Base-by-base conservation (phyloP, 2,329 filamentous ascomycete genomes). In the Ustulina deusta region DNA sequence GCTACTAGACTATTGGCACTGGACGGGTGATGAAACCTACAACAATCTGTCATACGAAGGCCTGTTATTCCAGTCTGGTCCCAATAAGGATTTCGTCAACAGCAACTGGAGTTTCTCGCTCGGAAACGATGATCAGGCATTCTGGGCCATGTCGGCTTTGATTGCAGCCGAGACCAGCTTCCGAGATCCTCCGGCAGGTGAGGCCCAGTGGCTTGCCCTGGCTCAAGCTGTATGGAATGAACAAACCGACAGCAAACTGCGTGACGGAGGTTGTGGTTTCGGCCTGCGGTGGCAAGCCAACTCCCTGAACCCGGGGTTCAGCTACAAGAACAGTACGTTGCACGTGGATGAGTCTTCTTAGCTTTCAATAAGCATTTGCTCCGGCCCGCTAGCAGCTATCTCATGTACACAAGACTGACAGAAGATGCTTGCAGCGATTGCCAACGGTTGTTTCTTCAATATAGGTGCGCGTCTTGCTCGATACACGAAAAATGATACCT, bases 241-340 rank as follows among this genome's bases (percentile, higher is more conserved):
- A 4, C 88, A 91, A 74, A 84, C 84, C 1, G 73, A 76, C 10
- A 74, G 78, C 9, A 83, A 86, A 40, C 82, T 88, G 25, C 89
- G 87, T 83, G 86, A 91, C 71, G 71, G 76, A 0, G 82, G 83
- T 0, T 92, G 90, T 74, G 82, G 81, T 54, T 89, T 89, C 61
- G 90, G 90, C 4, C 74, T 92, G 69, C 84, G 86, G 69, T 92
- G 90, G 90, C 90, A 92, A 78, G 87, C 91, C 58, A 89, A 85
- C 77, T 79, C 84, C 1, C 85, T 83, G 72, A 89, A 90, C 73
- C 83, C 78, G 34, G 89, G 89, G 20, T 82, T 79, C 68, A 75
- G 79, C 63, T 83, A 83, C 74, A 82, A 84, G 74, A 83, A 84
- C 69, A 79, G 74, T 78, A 73, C 54, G 75, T 67, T 25, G 20